A percentile compares a stretch with the other conserved stretches of the same genome.
Evolutionary conservation across 2,329 filamentous ascomycete species (phyloP).

Genomic region (Xylariaceae sp.): DNA sequence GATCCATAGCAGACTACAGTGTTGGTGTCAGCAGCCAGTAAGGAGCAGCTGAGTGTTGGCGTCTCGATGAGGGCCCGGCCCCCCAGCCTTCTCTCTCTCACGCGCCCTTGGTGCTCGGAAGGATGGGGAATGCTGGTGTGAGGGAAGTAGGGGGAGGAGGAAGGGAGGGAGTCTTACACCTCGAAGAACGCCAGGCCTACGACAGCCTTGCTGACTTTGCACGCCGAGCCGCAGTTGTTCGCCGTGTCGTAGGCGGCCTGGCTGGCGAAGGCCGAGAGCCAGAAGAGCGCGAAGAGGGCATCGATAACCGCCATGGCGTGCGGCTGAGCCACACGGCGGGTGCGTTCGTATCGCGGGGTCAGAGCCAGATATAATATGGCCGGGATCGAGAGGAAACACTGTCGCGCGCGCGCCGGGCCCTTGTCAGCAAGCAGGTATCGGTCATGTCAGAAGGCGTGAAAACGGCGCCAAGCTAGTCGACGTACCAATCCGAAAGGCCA

Average conservation of each 20-base stretch:
- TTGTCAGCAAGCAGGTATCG: slow-evolving; percentile 4
- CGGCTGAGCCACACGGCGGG: slow-evolving; percentile 53
- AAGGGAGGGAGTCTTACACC: slow-evolving; percentile 37
- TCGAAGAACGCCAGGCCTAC: slow-evolving; percentile 56
- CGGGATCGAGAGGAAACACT: slow-evolving; percentile 60
- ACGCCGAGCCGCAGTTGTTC: slow-evolving; percentile 47
- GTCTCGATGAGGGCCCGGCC: not conserved
- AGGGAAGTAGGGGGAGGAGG: not conserved
- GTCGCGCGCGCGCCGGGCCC: slow-evolving; percentile 1
- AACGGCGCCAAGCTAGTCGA: slow-evolving; percentile 6
- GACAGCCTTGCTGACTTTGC: slow-evolving; percentile 54
- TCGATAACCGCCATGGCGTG: slow-evolving; percentile 55
- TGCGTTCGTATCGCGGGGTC: slow-evolving; percentile 56
- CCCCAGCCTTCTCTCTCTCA: no score
- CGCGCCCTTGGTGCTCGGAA: no score
- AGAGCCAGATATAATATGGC: slow-evolving; percentile 59
- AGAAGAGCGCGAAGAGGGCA: slow-evolving; percentile 49
- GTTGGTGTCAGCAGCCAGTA: no score
- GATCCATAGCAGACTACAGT: slow-evolving; percentile 53
- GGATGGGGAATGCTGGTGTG: no score
- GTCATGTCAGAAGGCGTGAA: not conserved
- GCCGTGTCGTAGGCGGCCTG: slow-evolving; percentile 57
- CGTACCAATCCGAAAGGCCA: slow-evolving; percentile 59
- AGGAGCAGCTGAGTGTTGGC: not conserved
- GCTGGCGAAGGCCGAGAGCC: slow-evolving; percentile 59